phyloP scores from a whole-genome alignment of 75 land plant species.

The Gnetum montanum region DNA sequence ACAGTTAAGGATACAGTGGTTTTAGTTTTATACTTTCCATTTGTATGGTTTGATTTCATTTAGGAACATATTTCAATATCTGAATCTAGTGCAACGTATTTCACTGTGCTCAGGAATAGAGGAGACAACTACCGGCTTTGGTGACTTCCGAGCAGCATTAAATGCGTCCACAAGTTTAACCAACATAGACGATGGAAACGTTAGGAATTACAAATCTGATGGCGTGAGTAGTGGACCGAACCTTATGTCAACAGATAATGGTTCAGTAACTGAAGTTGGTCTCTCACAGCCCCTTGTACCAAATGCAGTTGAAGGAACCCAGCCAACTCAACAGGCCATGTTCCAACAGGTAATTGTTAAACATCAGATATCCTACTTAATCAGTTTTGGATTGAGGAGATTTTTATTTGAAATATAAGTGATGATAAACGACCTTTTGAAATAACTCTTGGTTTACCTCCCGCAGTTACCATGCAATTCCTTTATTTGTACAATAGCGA shows the following conservation, averaged over 20 bases:
- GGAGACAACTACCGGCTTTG: neutral
- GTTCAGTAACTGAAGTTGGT: neutral
- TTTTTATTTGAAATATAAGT: too few species aligned
- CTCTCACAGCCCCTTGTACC: neutral
- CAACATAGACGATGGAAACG: conserved; percentile 4
- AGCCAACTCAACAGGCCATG: neutral
- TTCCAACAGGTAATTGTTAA: neutral
- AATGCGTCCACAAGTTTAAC: neutral
- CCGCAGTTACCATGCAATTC: too few species aligned
- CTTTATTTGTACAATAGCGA: too few species aligned
- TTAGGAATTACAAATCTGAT: neutral
- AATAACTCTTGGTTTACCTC: too few species aligned
- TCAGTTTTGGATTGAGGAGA: too few species aligned
- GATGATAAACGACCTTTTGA: too few species aligned
- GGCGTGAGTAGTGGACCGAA: neutral
- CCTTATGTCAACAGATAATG: neutral
- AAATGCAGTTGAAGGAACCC: neutral
- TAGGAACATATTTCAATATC: too few species aligned
- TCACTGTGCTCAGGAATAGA: neutral
- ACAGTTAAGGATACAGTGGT: too few species aligned
- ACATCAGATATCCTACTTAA: too few species aligned
- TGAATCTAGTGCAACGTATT: too few species aligned
- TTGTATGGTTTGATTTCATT: too few species aligned
- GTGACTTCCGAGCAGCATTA: neutral
- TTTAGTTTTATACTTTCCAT: too few species aligned